Evolutionary conservation across 2,329 filamentous ascomycete species (phyloP).

Genomic region (Endothia cerciana): DNA sequence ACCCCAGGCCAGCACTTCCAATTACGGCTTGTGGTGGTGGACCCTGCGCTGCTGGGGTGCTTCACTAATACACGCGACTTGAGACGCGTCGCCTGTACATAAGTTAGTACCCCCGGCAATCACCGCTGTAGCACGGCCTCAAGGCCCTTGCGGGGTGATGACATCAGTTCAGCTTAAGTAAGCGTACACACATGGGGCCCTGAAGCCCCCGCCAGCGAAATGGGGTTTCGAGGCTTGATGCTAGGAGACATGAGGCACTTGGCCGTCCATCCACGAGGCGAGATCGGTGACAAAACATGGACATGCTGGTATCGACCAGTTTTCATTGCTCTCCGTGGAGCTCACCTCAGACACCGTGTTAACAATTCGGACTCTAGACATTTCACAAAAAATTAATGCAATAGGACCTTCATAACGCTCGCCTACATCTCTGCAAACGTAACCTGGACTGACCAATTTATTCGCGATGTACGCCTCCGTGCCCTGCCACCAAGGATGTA

Average conservation of each 20-base stretch:
- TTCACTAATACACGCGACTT: conserved; percentile 14
- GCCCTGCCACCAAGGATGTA: conserved; percentile 13
- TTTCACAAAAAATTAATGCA: neutral
- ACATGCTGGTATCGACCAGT: neutral
- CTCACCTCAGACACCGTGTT: neutral
- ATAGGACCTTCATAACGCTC: neutral
- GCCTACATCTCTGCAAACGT: neutral
- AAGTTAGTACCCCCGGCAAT: neutral
- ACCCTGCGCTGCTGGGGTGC: conserved; percentile 1
- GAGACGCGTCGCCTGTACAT: conserved; percentile 14
- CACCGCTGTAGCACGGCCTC: neutral
- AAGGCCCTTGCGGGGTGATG: neutral
- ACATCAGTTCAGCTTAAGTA: conserved; percentile 25
- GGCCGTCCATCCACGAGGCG: neutral
- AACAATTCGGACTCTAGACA: neutral
- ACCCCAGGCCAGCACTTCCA: conserved; percentile 6
- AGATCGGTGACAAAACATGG: neutral
- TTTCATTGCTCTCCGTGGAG: neutral
- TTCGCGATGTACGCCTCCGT: conserved; percentile 26
- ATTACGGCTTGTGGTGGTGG: conserved; percentile 9
- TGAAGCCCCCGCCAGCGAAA: neutral
- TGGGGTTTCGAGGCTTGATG: no score
- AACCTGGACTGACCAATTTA: conserved; percentile 29
- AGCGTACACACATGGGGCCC: neutral
- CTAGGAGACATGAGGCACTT: neutral